Base-by-base conservation (phyloP, 805 yeast species). In the Hanseniaspora lindneri region DNA sequence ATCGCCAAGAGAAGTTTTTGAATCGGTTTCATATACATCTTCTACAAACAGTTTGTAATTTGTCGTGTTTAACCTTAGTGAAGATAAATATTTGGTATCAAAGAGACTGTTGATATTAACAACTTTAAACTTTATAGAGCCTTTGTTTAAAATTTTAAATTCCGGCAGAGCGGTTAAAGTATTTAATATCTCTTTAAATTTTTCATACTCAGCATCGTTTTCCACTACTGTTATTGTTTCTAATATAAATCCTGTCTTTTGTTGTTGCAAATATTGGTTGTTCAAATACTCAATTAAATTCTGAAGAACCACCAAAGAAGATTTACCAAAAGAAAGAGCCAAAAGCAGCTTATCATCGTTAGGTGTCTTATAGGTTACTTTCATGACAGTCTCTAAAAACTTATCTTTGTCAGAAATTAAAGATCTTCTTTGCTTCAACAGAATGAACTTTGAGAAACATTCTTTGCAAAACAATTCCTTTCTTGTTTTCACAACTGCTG, bases 371-470 rank as follows among this genome's bases (percentile, higher is more conserved):
- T 62, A 61, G 28, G 58, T 46, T 0, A 64, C 64, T 67, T 63
- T 65, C 51, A 73, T 86, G 56, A 79, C 74, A 20, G 83, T 88
- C 58, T 84, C 48, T 16, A 46, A 32, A 19, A 39, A 32, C 19
- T 47, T 87, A 48, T 71, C 75, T 13, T 83, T 87, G 54, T 72
- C 75, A 6, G 58, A 54, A 60, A 67, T 70, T 86, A 89, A 77
- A 58, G 73, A 82, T 58, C 81, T 83, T 53, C 95, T 70, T 62
- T 84, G 87, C 61, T 88, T 88, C 21, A 84, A 79, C 50, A 80
- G 71, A 32, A 88, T 69, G 59, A 85, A 88, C 51, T 78, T 71
- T 19, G 73, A 59, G 56, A 85, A 89, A 62, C 97, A 88, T 2
- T 42, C 55, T 25, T 53, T 44, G 49, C 66, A 63, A 42, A 64